Evolutionary conservation across 2,329 filamentous ascomycete species (phyloP).

Genomic region (Arthrobotrys conoides): DNA sequence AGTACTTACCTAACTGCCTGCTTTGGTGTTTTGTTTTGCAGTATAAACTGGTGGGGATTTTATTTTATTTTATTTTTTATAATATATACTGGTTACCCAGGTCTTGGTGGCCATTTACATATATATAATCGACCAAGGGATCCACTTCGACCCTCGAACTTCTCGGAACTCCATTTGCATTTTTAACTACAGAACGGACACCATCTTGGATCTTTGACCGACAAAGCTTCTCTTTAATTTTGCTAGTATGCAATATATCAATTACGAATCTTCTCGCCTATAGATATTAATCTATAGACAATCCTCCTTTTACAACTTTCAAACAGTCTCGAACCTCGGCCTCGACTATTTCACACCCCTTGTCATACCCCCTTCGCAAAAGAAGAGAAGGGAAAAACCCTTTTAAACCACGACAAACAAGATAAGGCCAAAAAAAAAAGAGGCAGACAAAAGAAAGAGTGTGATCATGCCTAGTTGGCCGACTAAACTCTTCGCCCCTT

Average conservation of each 20-base stretch:
- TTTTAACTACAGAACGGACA: neutral
- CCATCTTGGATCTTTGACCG: neutral
- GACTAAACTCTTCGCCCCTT: conserved; percentile 48
- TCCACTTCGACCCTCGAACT: conserved; percentile 3
- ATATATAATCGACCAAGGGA: conserved; percentile 8
- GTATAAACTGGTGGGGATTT: neutral
- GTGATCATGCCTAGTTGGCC: conserved; percentile 60
- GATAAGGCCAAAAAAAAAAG: neutral
- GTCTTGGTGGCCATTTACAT: neutral
- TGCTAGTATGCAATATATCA: conserved; percentile 1
- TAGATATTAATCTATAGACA: neutral
- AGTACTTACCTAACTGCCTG: conserved; percentile 7
- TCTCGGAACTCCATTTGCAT: neutral
- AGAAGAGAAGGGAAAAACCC: neutral
- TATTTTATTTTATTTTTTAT: neutral
- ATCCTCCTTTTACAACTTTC: neutral
- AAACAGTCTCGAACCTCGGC: neutral
- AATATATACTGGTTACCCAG: neutral
- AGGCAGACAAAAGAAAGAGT: neutral
- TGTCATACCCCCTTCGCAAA: neutral
- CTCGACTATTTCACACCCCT: conserved; percentile 2
- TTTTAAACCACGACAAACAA: conserved; percentile 1
- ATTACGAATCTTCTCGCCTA: neutral
- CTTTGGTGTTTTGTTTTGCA: conserved; percentile 10
- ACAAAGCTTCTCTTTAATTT: neutral